A percentile compares a stretch with the other conserved stretches of the same genome.
These are phyloP conservation scores for Clohesyomyces aquaticus DNA, from an alignment of 495 filamentous ascomycete genomes.

Conservation along the genomic window DNA sequence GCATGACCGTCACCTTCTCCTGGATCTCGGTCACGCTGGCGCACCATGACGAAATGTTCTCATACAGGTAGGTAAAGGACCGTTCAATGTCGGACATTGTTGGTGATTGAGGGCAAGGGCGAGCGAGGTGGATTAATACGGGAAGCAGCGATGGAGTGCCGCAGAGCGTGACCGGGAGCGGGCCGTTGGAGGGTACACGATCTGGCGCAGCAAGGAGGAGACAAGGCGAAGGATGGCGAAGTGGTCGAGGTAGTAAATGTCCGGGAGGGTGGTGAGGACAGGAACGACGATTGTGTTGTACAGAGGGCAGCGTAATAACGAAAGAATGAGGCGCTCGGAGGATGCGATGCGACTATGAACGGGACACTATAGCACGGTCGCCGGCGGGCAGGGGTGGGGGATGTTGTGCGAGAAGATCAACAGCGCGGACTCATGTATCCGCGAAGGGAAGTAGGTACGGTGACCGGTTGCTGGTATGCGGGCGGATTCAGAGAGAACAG, in stretches of 20 bases:
- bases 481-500: conserved; percentile 32
- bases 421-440: conserved; percentile 18
- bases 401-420: conserved; percentile 32
- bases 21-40: conserved; percentile 26
- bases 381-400: conserved; percentile 24
- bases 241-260: background rate
- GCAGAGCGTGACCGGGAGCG: conserved; percentile 18
- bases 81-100: conserved; percentile 40
- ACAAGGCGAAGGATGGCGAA: background rate
- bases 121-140: conserved; percentile 3
- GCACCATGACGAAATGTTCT: conserved; percentile 40
- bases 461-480: conserved; percentile 21
- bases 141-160: conserved; percentile 4
- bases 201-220: background rate
- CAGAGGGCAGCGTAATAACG: conserved; percentile 4
- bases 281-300: conserved; percentile 16
- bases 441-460: too few species aligned
- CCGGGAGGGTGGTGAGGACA: background rate
- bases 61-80: conserved; percentile 37
- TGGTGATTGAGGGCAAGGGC: too few species aligned
- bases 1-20: conserved; percentile 65
- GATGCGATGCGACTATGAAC: conserved; percentile 5
- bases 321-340: conserved; percentile 11
- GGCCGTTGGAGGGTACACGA: conserved; percentile 19
- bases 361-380: conserved; percentile 33